These are phyloP conservation scores for Ogataea trehaloabstinens DNA, from an alignment of 805 yeast genomes.

Conservation along the genomic window DNA sequence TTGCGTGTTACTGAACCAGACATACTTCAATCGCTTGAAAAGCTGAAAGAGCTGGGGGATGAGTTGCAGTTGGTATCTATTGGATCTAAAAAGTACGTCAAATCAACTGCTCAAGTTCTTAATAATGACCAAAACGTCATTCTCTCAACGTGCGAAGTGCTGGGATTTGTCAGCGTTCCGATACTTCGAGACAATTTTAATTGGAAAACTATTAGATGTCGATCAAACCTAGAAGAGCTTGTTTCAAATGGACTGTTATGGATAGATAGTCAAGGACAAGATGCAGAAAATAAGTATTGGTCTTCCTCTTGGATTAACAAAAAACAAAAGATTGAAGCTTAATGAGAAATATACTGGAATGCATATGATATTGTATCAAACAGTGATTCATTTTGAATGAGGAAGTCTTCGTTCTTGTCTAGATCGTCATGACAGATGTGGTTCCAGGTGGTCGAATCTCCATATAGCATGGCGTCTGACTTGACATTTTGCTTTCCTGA, in stretches of 20 bases:
- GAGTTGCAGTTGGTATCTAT: slow-evolving; percentile 66
- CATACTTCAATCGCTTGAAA: slow-evolving; percentile 51
- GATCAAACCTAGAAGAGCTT: slow-evolving; percentile 70
- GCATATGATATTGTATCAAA: slow-evolving; percentile 76
- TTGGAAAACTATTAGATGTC: slow-evolving; percentile 68
- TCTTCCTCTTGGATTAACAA: slow-evolving; percentile 67
- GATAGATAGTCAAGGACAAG: slow-evolving; percentile 61
- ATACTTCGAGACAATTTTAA: slow-evolving; percentile 69
- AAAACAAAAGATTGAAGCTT: slow-evolving; percentile 3
- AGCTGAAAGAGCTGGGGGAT: slow-evolving; percentile 59
- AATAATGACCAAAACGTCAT: slow-evolving; percentile 68
- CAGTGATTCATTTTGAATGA: slow-evolving; percentile 70
- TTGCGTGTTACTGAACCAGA: slow-evolving; percentile 44
- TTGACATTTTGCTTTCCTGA: slow-evolving; percentile 58
- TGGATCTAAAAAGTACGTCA: slow-evolving; percentile 55
- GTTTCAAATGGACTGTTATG: slow-evolving; percentile 80
- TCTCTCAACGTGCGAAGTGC: slow-evolving; percentile 69
- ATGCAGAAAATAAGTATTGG: slow-evolving; percentile 55
- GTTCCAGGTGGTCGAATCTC: slow-evolving; percentile 98
- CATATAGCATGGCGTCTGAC: slow-evolving; percentile 88
- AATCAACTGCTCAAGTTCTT: slow-evolving; percentile 62
- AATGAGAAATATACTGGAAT: slow-evolving; percentile 91
- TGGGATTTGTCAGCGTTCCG: slow-evolving; percentile 69
- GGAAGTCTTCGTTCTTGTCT: slow-evolving; percentile 66
- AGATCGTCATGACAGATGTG: slow-evolving; percentile 70